phyloP scores from a whole-genome alignment of 345 rosid genomes.

The Moricandia arvensis region DNA sequence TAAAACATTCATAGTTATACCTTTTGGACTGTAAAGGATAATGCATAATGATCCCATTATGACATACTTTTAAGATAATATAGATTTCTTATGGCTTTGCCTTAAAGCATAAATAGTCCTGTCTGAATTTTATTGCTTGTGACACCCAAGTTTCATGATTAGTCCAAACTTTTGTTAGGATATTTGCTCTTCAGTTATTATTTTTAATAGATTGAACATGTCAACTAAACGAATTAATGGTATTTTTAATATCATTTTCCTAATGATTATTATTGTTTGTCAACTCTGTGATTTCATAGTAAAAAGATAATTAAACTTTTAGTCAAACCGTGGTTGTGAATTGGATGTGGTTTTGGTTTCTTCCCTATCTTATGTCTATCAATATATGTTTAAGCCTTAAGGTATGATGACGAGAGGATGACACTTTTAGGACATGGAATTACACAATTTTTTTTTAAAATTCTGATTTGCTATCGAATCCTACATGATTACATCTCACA shows the following conservation, averaged over 20 bases:
- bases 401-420: conserved; percentile 18
- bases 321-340: conserved; percentile 10
- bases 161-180: background rate
- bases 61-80: conserved; percentile 19
- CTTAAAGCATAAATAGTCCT: background rate
- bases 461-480: background rate
- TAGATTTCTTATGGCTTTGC: conserved; percentile 17
- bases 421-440: conserved; percentile 2
- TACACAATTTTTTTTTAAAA: background rate
- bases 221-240: background rate
- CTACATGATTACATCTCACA: background rate
- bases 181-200: no score
- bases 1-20: background rate
- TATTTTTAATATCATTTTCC: background rate
- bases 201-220: background rate
- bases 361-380: background rate
- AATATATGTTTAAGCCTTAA: background rate
- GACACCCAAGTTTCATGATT: background rate
- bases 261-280: background rate
- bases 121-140: background rate
- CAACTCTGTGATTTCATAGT: background rate
- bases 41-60: conserved; percentile 31
- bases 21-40: background rate
- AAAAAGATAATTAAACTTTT: background rate
- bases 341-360: background rate